Percentiles rank a stretch among this genome's conserved stretches.
These are phyloP conservation scores for Actinidia arguta DNA, from an alignment of 179 eudicot genomes.

Conservation along the genomic window DNA sequence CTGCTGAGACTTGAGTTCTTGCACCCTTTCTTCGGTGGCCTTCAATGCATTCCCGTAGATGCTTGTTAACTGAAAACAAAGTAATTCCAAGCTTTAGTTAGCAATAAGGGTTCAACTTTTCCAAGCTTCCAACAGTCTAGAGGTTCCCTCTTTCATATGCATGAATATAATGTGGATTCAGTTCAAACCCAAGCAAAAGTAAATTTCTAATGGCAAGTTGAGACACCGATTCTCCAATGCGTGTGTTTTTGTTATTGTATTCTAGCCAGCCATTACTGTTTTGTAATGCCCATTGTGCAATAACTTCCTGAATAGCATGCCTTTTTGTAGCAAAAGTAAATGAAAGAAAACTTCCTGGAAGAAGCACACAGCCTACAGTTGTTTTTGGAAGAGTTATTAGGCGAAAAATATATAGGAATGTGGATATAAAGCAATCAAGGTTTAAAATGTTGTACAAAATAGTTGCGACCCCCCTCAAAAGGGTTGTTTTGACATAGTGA, in stretches of 20 bases:
- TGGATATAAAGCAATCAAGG: neutral
- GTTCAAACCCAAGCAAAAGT: neutral
- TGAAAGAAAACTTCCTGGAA: neutral
- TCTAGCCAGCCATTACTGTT: too few species aligned
- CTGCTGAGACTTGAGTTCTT: conserved; percentile 76
- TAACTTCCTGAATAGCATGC: too few species aligned
- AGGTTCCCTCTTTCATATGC: neutral
- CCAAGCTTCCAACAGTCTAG: neutral
- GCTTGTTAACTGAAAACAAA: conserved; percentile 59
- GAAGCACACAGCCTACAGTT: neutral
- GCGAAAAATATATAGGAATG: too few species aligned
- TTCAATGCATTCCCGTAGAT: conserved; percentile 78
- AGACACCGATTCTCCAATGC: too few species aligned
- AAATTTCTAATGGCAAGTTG: neutral
- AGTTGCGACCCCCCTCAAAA: too few species aligned
- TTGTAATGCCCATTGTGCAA: too few species aligned
- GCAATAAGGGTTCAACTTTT: neutral
- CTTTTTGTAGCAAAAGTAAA: neutral
- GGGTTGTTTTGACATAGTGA: too few species aligned
- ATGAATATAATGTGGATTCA: neutral
- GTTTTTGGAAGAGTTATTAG: too few species aligned
- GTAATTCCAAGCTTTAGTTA: neutral
- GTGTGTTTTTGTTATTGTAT: too few species aligned
- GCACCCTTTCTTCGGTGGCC: conserved; percentile 85
- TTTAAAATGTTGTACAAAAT: neutral